These are phyloP conservation scores for Tulasnella sp. DNA, from an alignment of 768 basidiomycete species.

Conservation along the genomic window DNA sequence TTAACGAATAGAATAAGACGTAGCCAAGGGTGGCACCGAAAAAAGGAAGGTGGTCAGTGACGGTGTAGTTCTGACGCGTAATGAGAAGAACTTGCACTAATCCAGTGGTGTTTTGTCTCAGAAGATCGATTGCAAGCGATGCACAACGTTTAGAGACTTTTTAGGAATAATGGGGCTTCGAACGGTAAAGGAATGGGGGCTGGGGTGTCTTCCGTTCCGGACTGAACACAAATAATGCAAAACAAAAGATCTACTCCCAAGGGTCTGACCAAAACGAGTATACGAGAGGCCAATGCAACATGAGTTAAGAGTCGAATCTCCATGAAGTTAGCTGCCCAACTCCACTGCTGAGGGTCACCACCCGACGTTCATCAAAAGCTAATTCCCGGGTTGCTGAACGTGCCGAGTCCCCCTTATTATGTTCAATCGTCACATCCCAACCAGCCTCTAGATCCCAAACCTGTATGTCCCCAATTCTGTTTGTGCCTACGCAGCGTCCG, in stretches of 20 bases:
- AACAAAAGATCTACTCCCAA: background rate
- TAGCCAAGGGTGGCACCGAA: no score
- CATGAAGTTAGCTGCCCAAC: background rate
- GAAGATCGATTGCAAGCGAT: no score
- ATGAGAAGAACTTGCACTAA: no score
- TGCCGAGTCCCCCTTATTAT: background rate
- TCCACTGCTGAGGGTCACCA: background rate
- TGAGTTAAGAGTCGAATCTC: conserved; percentile 11
- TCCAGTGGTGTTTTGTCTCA: no score
- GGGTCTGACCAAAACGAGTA: background rate
- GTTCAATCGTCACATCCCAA: conserved; percentile 24
- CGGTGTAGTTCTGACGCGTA: no score
- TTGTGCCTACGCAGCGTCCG: conserved; percentile 68
- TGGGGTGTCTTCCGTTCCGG: background rate
- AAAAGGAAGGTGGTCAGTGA: no score
- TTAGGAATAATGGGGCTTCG: no score
- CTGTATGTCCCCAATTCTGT: conserved; percentile 62
- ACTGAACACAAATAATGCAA: background rate
- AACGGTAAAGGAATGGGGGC: background rate
- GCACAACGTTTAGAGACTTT: no score
- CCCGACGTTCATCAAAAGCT: conserved; percentile 12
- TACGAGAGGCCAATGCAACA: background rate
- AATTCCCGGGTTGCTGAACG: background rate
- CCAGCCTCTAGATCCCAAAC: conserved; percentile 73
- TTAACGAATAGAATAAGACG: no score